Evolutionary conservation across 2,329 filamentous ascomycete genomes (phyloP).

Genomic region (Aureobasidium sp.): DNA sequence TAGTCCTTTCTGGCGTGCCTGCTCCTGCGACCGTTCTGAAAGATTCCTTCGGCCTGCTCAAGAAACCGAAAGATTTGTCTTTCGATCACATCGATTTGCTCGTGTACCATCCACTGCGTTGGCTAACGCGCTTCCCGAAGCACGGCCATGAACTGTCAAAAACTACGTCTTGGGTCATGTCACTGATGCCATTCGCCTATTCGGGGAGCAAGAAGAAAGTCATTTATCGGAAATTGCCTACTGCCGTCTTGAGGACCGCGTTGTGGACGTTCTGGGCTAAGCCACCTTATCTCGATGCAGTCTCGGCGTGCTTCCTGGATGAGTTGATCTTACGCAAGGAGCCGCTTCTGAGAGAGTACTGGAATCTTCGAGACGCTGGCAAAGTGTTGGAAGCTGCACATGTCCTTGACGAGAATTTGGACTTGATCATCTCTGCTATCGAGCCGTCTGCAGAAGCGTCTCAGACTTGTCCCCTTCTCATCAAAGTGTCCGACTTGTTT

Average conservation of each 20-base stretch:
- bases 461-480: slow-evolving; percentile 25
- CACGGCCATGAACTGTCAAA: background rate
- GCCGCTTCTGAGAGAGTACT: slow-evolving; percentile 39
- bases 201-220: slow-evolving; percentile 12
- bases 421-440: slow-evolving; percentile 18
- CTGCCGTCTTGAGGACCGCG: slow-evolving; percentile 15
- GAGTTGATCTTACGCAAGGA: slow-evolving; percentile 23
- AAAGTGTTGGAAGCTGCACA: slow-evolving; percentile 30
- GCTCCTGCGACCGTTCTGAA: slow-evolving; percentile 13
- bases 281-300: slow-evolving; percentile 16
- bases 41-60: slow-evolving; percentile 16
- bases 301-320: slow-evolving; percentile 18
- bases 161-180: slow-evolving; percentile 4
- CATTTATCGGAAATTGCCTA: slow-evolving; percentile 15
- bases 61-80: slow-evolving; percentile 17
- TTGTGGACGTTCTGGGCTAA: slow-evolving; percentile 18
- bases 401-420: slow-evolving; percentile 17
- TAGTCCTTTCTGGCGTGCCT: background rate
- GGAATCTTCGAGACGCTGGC: slow-evolving; percentile 42
- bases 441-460: slow-evolving; percentile 18
- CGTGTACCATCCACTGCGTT: slow-evolving; percentile 16
- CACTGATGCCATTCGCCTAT: slow-evolving; percentile 1
- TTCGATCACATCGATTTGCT: slow-evolving; percentile 17
- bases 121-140: slow-evolving; percentile 11
- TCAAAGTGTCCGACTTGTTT: slow-evolving; percentile 36